Percentiles rank a stretch among this genome's conserved stretches.
phyloP scores from a whole-genome alignment of 208 protist genomes.

The Strigomonas culicis region DNA sequence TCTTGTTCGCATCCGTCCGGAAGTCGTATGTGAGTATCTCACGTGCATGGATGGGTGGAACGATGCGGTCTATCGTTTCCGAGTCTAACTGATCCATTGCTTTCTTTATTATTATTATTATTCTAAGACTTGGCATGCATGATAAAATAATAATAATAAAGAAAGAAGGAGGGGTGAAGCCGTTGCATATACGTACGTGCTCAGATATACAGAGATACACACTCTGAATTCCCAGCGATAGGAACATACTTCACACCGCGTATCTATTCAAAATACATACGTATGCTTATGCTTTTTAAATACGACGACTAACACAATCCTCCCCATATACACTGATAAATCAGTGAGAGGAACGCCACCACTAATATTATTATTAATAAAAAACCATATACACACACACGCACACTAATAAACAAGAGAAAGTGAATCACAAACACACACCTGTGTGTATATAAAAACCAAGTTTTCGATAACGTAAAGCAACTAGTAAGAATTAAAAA shows the following conservation, averaged over 20 bases:
- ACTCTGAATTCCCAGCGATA: neutral
- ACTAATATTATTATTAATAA: neutral
- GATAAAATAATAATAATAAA: conserved; percentile 5
- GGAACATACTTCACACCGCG: neutral
- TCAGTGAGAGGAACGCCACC: neutral
- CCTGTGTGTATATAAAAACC: neutral
- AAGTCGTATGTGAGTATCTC: conserved; percentile 75
- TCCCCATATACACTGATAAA: neutral
- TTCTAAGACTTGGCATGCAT: neutral
- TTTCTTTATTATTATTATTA: conserved; percentile 11
- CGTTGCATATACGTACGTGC: neutral
- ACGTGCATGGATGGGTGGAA: conserved; percentile 30
- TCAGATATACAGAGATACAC: neutral
- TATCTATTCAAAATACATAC: neutral
- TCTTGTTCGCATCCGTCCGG: conserved; percentile 17
- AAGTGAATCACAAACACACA: neutral
- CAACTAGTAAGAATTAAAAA: conserved; percentile 15
- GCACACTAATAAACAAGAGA: neutral
- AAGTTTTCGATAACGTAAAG: conserved; percentile 3
- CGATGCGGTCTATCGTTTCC: conserved; percentile 8
- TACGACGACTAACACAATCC: no score
- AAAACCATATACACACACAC: neutral
- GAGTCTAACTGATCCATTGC: neutral
- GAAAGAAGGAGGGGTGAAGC: neutral
- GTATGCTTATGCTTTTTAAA: neutral